A percentile compares a stretch with the other conserved stretches of the same genome.
Evolutionary conservation across 1,139 yeast genomes (phyloP).

Genomic region (Debaryomycetaceae sp.): DNA sequence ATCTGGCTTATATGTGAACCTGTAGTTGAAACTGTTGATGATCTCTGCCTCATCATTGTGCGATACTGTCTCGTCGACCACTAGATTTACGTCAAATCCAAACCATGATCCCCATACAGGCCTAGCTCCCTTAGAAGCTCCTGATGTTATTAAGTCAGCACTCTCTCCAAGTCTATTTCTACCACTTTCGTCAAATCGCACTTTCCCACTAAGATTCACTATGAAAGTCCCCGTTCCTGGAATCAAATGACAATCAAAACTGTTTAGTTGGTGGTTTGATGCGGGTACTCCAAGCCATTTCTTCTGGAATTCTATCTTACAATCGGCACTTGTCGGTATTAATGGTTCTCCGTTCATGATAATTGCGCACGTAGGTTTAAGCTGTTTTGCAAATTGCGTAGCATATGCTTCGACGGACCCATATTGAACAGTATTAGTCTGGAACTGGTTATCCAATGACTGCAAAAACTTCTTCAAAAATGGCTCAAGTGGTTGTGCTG

Average conservation of each 20-base stretch:
- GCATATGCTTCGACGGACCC: conserved; percentile 49
- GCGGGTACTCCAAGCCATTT: conserved; percentile 61
- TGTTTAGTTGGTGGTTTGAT: conserved; percentile 60
- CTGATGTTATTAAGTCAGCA: conserved; percentile 38
- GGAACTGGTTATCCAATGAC: conserved; percentile 37
- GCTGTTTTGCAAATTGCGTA: conserved; percentile 45
- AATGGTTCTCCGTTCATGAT: conserved; percentile 67
- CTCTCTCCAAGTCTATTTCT: conserved; percentile 59
- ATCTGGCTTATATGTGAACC: conserved; percentile 61
- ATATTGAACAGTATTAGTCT: conserved; percentile 21
- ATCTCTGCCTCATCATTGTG: conserved; percentile 40
- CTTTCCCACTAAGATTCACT: conserved; percentile 59
- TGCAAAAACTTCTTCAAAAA: conserved; percentile 36
- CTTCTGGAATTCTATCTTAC: conserved; percentile 58
- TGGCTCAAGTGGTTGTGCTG: conserved; percentile 47
- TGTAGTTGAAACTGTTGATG: conserved; percentile 60
- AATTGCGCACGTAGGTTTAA: conserved; percentile 47
- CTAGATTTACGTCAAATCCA: conserved; percentile 59
- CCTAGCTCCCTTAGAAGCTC: conserved; percentile 19
- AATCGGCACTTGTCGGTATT: conserved; percentile 35
- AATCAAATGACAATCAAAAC: conserved; percentile 65
- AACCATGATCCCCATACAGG: conserved; percentile 65
- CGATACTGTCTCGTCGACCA: conserved; percentile 55
- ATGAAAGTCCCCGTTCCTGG: conserved; percentile 63
- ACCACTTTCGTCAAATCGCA: conserved; percentile 73